Conservation (phyloP, 1,284 basidiomycete genomes). For the Sphaerobolus stellatus region DNA sequence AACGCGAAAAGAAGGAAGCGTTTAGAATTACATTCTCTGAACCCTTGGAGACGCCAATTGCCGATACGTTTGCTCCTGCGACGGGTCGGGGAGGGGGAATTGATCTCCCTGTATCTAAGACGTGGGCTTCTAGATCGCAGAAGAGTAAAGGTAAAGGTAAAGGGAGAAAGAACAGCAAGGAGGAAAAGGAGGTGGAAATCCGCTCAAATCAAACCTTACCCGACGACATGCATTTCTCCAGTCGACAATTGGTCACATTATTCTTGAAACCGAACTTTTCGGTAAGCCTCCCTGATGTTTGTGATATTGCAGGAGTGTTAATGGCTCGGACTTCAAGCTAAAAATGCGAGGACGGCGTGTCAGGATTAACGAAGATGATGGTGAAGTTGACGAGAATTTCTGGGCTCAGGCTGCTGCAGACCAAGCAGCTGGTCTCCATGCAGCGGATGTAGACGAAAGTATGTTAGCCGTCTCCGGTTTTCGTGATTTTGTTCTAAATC, state of each 20-base stretch:
- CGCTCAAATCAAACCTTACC: constrained; percentile 83
- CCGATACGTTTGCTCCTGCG: constrained; percentile 81
- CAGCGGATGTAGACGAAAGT: constrained; percentile 65
- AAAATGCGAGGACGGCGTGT: constrained; percentile 75
- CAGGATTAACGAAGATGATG: constrained; percentile 61
- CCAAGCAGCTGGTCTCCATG: constrained; percentile 59
- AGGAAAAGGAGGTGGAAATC: constrained; percentile 52
- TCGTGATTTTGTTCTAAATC: neutral
- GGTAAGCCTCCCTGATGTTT: constrained; percentile 44
- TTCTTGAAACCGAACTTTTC: constrained; percentile 96
- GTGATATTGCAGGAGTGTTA: neutral
- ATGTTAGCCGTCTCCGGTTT: constrained; percentile 28
- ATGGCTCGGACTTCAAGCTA: no score
- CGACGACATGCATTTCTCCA: constrained; percentile 97
- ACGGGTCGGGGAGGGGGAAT: constrained; percentile 59
- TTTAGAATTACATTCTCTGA: constrained; percentile 87
- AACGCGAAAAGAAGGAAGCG: constrained; percentile 78
- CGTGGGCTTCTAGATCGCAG: no score
- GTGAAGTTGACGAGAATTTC: constrained; percentile 90
- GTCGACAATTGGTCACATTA: constrained; percentile 82
- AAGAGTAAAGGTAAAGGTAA: constrained; percentile 27
- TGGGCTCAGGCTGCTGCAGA: constrained; percentile 92
- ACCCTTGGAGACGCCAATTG: constrained; percentile 60
- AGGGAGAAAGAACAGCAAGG: constrained; percentile 46
- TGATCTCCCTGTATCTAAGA: constrained; percentile 64